Evolutionary conservation across 2,329 filamentous ascomycete genomes (phyloP).

Genomic region (Aurifilum marmelostoma): DNA sequence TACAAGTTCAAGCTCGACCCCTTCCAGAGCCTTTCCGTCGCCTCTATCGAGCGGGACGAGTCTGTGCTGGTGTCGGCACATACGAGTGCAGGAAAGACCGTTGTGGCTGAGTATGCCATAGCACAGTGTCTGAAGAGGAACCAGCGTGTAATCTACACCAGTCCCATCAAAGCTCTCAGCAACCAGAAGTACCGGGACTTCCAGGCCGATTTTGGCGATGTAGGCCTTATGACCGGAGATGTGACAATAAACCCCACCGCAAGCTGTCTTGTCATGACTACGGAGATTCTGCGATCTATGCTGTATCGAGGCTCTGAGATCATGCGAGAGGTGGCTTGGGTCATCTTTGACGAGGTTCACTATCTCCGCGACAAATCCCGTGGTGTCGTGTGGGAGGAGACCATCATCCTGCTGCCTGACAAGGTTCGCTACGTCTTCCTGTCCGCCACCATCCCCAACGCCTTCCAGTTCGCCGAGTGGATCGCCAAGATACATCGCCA

Average conservation of each 20-base stretch:
- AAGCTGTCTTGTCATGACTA: slow-evolving; percentile 98
- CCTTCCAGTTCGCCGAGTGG: slow-evolving; percentile 99
- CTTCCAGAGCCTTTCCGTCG: slow-evolving; percentile 93
- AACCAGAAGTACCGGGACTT: slow-evolving; percentile 99
- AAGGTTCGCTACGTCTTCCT: slow-evolving; percentile 99
- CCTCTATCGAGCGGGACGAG: slow-evolving; percentile 93
- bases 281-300: slow-evolving; percentile 98
- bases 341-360: slow-evolving; percentile 97
- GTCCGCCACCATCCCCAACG: slow-evolving; percentile 97
- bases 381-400: slow-evolving; percentile 99
- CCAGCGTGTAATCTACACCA: slow-evolving; percentile 98
- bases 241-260: slow-evolving; percentile 99
- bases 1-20: slow-evolving; percentile 94
- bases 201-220: slow-evolving; percentile 91
- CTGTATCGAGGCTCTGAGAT: slow-evolving; percentile 97
- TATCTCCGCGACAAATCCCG: slow-evolving; percentile 94
- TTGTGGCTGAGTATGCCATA: slow-evolving; percentile 97
- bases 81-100: slow-evolving; percentile 96
- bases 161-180: slow-evolving; percentile 97
- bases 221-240: slow-evolving; percentile 97
- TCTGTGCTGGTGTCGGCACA: slow-evolving; percentile 96
- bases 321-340: slow-evolving; percentile 99
- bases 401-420: slow-evolving; percentile 95
- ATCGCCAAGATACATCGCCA: slow-evolving; percentile 97
- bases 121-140: slow-evolving; percentile 97